Evolutionary conservation across 1,284 basidiomycete genomes (phyloP).

Genomic region (Cerrena zonata): DNA sequence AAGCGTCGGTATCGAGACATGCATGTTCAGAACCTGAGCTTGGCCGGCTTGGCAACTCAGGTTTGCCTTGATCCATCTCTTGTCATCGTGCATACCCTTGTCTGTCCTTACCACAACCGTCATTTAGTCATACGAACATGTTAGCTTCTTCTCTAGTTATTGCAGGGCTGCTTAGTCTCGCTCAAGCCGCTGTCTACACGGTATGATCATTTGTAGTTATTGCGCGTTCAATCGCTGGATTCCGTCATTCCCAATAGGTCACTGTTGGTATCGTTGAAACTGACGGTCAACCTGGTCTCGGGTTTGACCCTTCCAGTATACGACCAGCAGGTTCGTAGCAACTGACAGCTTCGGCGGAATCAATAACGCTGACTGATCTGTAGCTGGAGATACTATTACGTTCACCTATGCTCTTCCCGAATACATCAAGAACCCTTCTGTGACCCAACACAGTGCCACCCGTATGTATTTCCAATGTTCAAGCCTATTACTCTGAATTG

Average conservation of each 20-base stretch:
- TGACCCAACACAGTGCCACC: conserved; percentile 16
- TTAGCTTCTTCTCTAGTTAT: not conserved
- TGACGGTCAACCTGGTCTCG: conserved; percentile 16
- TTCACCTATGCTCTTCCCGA: conserved; percentile 15
- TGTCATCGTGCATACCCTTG: no score
- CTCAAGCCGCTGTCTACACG: conserved; percentile 11
- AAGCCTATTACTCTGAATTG: not conserved
- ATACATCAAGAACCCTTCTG: conserved; percentile 14
- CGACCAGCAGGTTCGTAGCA: conserved; percentile 11
- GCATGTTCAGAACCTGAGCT: no score
- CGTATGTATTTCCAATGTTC: conserved; percentile 7
- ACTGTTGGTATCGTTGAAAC: conserved; percentile 18
- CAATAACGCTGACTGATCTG: not conserved
- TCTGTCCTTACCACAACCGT: not conserved
- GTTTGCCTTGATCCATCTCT: not conserved
- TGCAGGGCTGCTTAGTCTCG: not conserved
- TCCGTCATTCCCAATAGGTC: conserved; percentile 9
- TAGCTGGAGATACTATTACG: conserved; percentile 15
- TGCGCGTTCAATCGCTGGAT: not conserved
- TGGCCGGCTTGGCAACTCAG: not conserved
- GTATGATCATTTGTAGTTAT: conserved; percentile 5
- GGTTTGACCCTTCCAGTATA: conserved; percentile 17
- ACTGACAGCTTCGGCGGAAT: not conserved
- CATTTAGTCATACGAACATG: not conserved
- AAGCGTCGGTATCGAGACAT: not conserved